Evolutionary conservation across 1,139 yeast genomes (phyloP), one percentile per base, ranked within the genome.

Genomic region (Candida sanyaensis): DNA sequence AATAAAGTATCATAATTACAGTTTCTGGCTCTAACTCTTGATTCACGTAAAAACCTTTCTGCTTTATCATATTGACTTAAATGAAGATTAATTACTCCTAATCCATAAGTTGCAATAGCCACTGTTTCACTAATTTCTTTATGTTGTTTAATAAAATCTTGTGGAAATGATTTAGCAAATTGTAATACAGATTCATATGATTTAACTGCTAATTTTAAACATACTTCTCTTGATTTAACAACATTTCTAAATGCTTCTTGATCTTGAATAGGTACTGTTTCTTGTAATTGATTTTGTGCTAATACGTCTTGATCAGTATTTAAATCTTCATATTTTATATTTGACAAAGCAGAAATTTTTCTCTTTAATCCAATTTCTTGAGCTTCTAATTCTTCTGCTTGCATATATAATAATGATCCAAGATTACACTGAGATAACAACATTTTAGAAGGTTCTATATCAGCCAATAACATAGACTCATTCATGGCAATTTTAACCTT

Each of bases 101-200:
- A 71, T 0, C 96, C 96, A 60, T 89, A 92, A 0, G 90, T 83
- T 0, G 96, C 83, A 59, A 90, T 71, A 0, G 96, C 96, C 30
- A 86, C 81, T 2, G 88, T 83, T 54, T 88, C 90, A 44, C 57
- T 57, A 21, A 72, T 62, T 37, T 62, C 57, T 42, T 53, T 47
- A 42, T 60, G 57, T 39, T 54, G 51, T 30, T 55, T 58, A 44
- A 57, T 56, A 33, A 55, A 51, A 21, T 63, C 69, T 41, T 50
- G 59, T 2, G 85, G 82, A 6, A 82, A 61, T 33, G 73, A 68
- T 53, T 80, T 81, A 4, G 86, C 77, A 40, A 81, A 80, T 34
- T 71, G 73, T 30, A 85, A 65, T 27, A 86, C 85, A 9, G 81
- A 71, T 51, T 80, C 78, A 52, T 80, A 83, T 5, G 75, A 66